Evolutionary conservation across 345 rosid genomes (phyloP), one percentile per base, ranked within the genome.

Genomic region (Raphanus sativus): DNA sequence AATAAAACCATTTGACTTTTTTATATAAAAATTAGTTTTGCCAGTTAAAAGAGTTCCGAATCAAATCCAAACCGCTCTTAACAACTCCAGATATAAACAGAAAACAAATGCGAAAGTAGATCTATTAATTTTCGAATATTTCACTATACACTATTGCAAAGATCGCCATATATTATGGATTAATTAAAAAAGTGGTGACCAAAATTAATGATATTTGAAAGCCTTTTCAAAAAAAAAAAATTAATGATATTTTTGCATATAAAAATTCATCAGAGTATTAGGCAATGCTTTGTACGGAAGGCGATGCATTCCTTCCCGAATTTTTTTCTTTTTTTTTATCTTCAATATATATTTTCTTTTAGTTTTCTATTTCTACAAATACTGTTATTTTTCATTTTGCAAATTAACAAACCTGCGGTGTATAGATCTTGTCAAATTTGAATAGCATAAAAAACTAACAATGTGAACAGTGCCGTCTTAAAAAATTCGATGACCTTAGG

Each of bases 361-460:
- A 32, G 12, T 29, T n/a, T 54, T 62, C 50, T 8, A 33, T 17
- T 64, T 34, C 50, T 17, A 17, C 29, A 34, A 29, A 1, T 12
- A 7, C 13, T 21, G 62, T 56, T 56, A 9, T 54, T 17, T 26
- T 12, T 28, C 15, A 62, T 4, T n/a, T 62, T 62, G 6, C 11
- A 7, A n/a, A 15, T 32, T n/a, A 62, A 30, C 24, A 4, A 56
- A 56, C 28, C 65, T 16, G 21, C 26, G 13, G 13, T 48, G 5
- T 16, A 65, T 59, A 59, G 32, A 32, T 42, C 59, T 50, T 42
- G 48, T 30, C 12, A 75, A 75, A 58, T 60, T 45, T 75, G 73
- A 75, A 60, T 60, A n/a, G 68, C 62, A 21, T 68, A 68, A 64
- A 75, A 28, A 50, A 10, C 48, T 17, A 29, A 59, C 61, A 70